Conservation (phyloP, 208 protist genomes). For the Trypanosoma caninum region DNA sequence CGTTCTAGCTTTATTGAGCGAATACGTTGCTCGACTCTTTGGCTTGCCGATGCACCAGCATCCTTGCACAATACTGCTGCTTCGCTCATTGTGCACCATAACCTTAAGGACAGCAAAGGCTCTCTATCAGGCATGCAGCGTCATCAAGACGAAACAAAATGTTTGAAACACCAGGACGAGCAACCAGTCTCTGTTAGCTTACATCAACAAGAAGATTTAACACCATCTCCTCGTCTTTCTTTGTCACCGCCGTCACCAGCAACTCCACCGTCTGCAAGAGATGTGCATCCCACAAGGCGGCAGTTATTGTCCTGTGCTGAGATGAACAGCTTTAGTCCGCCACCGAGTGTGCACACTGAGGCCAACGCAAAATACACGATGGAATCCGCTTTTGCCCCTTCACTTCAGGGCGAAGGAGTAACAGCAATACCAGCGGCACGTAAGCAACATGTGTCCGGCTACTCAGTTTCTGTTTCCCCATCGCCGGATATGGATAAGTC, state of each 20-base stretch:
- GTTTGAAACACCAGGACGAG: too few species aligned
- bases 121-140: background rate
- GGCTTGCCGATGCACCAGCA: background rate
- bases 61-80: too few species aligned
- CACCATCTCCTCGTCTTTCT: background rate
- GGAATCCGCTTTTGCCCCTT: background rate
- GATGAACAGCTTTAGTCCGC: slow-evolving; percentile 18
- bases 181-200: too few species aligned
- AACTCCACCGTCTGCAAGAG: background rate
- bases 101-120: background rate
- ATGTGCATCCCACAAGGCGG: background rate
- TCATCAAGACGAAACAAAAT: background rate
- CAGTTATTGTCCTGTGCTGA: background rate
- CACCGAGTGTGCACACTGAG: slow-evolving; percentile 25
- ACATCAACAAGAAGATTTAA: background rate
- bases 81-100: too few species aligned
- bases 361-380: slow-evolving; percentile 4
- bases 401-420: background rate
- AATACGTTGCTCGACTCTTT: slow-evolving; percentile 29
- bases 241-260: slow-evolving; percentile 1
- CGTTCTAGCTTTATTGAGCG: slow-evolving; percentile 46
- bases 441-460: background rate
- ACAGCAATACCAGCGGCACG: background rate
- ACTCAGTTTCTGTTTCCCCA: slow-evolving; percentile 15
- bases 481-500: slow-evolving; percentile 11